phyloP scores from a whole-genome alignment of 129 eudicot species.

The Arctium lappa region DNA sequence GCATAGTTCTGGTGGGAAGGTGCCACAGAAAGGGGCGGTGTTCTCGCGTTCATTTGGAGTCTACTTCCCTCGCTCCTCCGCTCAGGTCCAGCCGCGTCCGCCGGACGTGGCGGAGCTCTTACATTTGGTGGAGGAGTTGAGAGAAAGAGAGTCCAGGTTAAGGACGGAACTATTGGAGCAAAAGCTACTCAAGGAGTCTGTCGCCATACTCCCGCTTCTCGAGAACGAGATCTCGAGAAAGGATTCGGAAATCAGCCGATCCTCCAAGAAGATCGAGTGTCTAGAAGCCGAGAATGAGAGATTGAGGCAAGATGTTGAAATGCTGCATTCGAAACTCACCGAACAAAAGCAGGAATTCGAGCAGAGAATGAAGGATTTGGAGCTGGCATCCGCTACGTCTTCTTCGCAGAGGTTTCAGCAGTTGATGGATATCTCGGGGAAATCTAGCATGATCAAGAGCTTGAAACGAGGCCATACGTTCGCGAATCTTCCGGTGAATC shows the following conservation, averaged over 20 bases:
- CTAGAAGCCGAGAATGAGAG: constrained; percentile 66
- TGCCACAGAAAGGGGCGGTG: constrained; percentile 45
- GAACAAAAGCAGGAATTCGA: constrained; percentile 50
- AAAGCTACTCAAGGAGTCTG: constrained; percentile 65
- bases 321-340: constrained; percentile 44
- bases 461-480: constrained; percentile 37
- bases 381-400: constrained; percentile 8
- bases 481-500: constrained; percentile 13
- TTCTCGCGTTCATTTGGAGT: constrained; percentile 77
- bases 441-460: constrained; percentile 37
- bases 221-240: constrained; percentile 61
- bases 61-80: constrained; percentile 85
- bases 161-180: constrained; percentile 72
- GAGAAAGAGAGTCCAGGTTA: constrained; percentile 69
- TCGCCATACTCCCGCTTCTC: constrained; percentile 62
- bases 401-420: constrained; percentile 49
- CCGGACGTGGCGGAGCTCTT: constrained; percentile 83
- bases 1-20: constrained; percentile 29
- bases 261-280: constrained; percentile 38
- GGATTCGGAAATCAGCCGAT: constrained; percentile 33
- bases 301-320: constrained; percentile 55
- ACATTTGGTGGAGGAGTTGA: constrained; percentile 68
- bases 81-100: constrained; percentile 95
- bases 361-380: constrained; percentile 30
- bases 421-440: constrained; percentile 33